Evolutionary conservation across 768 basidiomycete genomes (phyloP).

Genomic region (Dioszegia aurantiaca): DNA sequence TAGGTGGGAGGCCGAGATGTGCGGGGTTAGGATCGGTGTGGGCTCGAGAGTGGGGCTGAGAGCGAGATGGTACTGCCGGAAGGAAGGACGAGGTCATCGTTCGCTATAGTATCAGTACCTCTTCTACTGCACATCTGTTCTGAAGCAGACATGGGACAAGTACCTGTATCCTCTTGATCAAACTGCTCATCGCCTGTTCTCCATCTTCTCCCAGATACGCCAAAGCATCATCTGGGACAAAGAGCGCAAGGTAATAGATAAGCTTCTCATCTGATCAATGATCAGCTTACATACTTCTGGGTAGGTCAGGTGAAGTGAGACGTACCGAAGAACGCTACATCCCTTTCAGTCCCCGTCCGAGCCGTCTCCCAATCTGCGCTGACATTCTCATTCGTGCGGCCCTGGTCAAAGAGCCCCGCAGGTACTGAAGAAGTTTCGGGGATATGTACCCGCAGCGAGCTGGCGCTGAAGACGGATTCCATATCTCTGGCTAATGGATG

Average conservation of each 20-base stretch:
- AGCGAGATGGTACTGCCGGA: slow-evolving; percentile 24
- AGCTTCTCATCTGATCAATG: slow-evolving; percentile 37
- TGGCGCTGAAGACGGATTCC: slow-evolving; percentile 32
- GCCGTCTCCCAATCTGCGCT: slow-evolving; percentile 21
- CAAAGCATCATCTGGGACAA: slow-evolving; percentile 21
- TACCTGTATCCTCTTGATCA: slow-evolving; percentile 24
- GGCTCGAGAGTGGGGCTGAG: background rate
- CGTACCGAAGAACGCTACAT: slow-evolving; percentile 37
- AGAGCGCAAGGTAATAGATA: slow-evolving; percentile 29
- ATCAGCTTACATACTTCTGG: too few species aligned
- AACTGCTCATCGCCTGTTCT: background rate
- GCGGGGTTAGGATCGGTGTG: slow-evolving; percentile 33
- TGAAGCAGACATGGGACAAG: background rate
- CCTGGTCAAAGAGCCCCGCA: background rate
- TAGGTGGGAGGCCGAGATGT: slow-evolving; percentile 66
- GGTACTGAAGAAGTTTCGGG: slow-evolving; percentile 13
- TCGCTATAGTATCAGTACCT: slow-evolving; percentile 56
- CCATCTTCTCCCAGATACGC: background rate
- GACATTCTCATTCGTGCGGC: background rate
- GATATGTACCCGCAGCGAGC: slow-evolving; percentile 28
- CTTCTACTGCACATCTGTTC: too few species aligned
- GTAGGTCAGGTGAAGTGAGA: too few species aligned
- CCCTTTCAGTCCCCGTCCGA: slow-evolving; percentile 15
- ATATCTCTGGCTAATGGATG: too few species aligned
- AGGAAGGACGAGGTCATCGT: slow-evolving; percentile 75